Base-by-base conservation (phyloP, 257 asterid genomes). In the Nicotiana otophora region DNA sequence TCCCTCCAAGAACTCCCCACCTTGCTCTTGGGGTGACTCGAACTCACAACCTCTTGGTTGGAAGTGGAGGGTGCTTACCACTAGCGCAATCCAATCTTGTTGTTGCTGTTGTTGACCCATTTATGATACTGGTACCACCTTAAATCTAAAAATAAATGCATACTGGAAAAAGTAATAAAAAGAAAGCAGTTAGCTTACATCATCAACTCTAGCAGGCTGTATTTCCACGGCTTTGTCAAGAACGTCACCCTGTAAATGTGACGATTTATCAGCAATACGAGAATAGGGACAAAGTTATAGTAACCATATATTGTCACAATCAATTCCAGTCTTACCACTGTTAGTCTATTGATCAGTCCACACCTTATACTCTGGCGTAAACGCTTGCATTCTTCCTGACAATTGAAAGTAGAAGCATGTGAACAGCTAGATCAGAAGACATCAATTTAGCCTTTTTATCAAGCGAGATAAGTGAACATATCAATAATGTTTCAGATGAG, bases 351-450 rank as follows among this genome's bases (percentile, higher is more conserved):
- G 74, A 96, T 90, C 62, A 96, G 97, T 39, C 98, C 97, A 87
- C 98, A 96, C 88, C 91, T 96, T 86, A 96, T 94, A 88, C 99
- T 94, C 87, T 94, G 98, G 63, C 99, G 98, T 70, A 96, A 92
- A 51, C 99, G 98, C 87, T 91, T 94, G 96, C 99, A 96, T 91
- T 96, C 99, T 85, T 96, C 99, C 99, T 96, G 90, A 81, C 75
- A 87, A 80, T 36, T 74, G 65, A 70, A 78, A 81, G 36, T 70
- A 77, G 42, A 48, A 67, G 54, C 1, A 16, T 67, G 26, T 83
- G 48, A 80, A 78, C 55, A 69, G 83, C 68, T 85, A 68, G 61
- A 81, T 53, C 39, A 33, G 17, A 42, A n/a, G 20, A 17, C 42
- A 74, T 48, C 63, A 26, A 23, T 74, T 14, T 53, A 42, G 62